Evolutionary conservation across 495 filamentous ascomycete genomes (phyloP), one percentile per base, ranked within the genome.

Genomic region (Aspergillus indologenus): DNA sequence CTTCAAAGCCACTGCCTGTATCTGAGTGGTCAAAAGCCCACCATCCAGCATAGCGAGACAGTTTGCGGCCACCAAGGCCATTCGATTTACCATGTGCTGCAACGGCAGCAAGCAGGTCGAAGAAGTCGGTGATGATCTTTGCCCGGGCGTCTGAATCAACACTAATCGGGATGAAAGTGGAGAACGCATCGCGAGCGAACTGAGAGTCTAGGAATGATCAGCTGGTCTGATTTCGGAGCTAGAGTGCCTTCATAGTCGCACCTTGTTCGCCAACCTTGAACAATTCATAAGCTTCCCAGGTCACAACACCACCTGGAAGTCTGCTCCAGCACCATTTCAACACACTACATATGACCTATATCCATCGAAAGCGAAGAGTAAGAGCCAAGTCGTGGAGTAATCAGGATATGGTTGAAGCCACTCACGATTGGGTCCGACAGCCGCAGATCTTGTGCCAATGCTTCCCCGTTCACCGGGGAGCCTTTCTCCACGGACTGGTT

Each of bases 251-350:
- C 22, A 47, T 40, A 9, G 23, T 20, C 26, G 17, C 86, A 96
- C 92, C 91, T 80, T 89, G 83, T 77, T 98, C 94, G 65, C 93
- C 94, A 64, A 96, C 88, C 69, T 87, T 90, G 80, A 98, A 98
- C 17, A 96, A 77, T 62, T 98, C 92, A 67, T 98, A 98, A 23
- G 90, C 91, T 61, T 96, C 91, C 95, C 95, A 98, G 53, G 90
- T 90, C 49, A 98, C 92, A 14, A 98, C 86, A 65, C 94, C 94
- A 51, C 93, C 92, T 42, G 88, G 85, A 42, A 98, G 78, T 80
- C 94, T 83, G 72, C 90, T 92, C 94, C 94, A 98, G 71, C 94
- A 97, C 94, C 94, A 98, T 80, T 98, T 98, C 62, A 97, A 76
- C 29, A 97, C 91, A 67, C 92, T 92, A 62, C 90, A 91, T 47